Percentiles rank a stretch among this genome's conserved stretches.
phyloP scores from a whole-genome alignment of 176 grass and related monocot species.

The Paspalum vaginatum region DNA sequence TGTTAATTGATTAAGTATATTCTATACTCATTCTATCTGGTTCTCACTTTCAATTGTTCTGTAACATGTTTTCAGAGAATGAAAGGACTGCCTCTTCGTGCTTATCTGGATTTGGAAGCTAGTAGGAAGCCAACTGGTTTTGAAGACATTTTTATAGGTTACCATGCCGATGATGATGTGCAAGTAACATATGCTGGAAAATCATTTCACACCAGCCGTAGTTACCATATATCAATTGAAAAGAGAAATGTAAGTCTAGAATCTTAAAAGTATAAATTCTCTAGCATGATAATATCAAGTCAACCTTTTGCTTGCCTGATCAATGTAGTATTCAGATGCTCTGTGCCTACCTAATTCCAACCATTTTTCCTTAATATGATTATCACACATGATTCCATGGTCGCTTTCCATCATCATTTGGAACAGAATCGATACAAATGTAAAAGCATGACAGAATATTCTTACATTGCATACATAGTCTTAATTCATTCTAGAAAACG shows the following conservation, averaged over 20 bases:
- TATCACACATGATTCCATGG: constrained; percentile 29
- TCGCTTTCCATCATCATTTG: background rate
- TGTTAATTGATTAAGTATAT: constrained; percentile 1
- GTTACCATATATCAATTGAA: constrained; percentile 65
- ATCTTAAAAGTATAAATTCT: constrained; percentile 11
- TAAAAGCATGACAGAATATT: background rate
- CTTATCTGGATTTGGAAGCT: constrained; percentile 86
- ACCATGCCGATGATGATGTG: constrained; percentile 84
- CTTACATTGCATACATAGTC: background rate
- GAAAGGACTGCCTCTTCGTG: constrained; percentile 81
- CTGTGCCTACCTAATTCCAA: constrained; percentile 1
- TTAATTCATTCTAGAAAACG: constrained; percentile 22
- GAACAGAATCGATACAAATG: background rate
- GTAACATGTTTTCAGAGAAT: constrained; percentile 65
- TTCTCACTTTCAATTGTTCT: constrained; percentile 30
- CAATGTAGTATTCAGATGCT: constrained; percentile 7
- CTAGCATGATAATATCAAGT: constrained; percentile 3
- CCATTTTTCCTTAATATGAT: constrained; percentile 5
- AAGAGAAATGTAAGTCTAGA: constrained; percentile 75
- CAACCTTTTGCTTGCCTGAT: constrained; percentile 9
- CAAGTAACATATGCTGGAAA: constrained; percentile 94
- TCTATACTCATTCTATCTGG: background rate
- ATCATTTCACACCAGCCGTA: constrained; percentile 75
- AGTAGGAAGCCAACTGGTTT: constrained; percentile 69
- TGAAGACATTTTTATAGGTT: constrained; percentile 93